phyloP scores from a whole-genome alignment of 495 filamentous ascomycete species.

The Eremomyces bilateralis region DNA sequence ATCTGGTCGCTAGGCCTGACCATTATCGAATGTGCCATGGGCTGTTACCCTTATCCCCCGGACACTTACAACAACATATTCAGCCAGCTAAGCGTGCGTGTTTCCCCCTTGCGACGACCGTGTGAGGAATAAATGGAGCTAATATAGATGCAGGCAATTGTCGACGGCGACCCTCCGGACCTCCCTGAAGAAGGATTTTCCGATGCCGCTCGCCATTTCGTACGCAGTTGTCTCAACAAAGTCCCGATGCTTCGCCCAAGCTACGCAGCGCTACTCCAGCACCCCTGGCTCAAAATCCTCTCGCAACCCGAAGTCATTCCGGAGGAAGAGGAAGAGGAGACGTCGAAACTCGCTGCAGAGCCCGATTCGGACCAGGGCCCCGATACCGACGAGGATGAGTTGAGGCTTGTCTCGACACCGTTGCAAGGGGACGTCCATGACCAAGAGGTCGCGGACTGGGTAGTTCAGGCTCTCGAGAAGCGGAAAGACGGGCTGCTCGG shows the following conservation, averaged over 20 bases:
- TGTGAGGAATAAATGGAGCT: constrained; percentile 1
- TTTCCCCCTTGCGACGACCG: not conserved
- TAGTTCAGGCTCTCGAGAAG: constrained; percentile 33
- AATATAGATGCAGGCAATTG: constrained; percentile 51
- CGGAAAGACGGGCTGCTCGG: constrained; percentile 17
- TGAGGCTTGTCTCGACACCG: not conserved
- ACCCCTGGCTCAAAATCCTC: constrained; percentile 67
- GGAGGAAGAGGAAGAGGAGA: constrained; percentile 45
- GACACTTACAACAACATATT: constrained; percentile 98
- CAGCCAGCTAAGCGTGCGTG: constrained; percentile 84
- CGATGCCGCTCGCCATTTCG: constrained; percentile 63
- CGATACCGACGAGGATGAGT: constrained; percentile 20
- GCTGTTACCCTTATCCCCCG: constrained; percentile 87
- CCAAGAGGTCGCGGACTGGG: constrained; percentile 68
- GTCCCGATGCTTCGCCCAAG: constrained; percentile 73
- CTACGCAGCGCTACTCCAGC: constrained; percentile 70
- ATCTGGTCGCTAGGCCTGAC: constrained; percentile 92
- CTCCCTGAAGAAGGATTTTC: constrained; percentile 62
- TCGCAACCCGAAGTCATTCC: constrained; percentile 65
- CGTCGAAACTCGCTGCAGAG: constrained; percentile 14
- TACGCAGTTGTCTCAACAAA: constrained; percentile 77
- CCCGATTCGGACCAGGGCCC: constrained; percentile 16
- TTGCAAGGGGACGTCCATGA: constrained; percentile 28
- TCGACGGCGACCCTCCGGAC: constrained; percentile 81
- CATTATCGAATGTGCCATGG: constrained; percentile 92